Conservation (phyloP, 1,139 yeast genomes). For the Suhomyces bokatorum region DNA sequence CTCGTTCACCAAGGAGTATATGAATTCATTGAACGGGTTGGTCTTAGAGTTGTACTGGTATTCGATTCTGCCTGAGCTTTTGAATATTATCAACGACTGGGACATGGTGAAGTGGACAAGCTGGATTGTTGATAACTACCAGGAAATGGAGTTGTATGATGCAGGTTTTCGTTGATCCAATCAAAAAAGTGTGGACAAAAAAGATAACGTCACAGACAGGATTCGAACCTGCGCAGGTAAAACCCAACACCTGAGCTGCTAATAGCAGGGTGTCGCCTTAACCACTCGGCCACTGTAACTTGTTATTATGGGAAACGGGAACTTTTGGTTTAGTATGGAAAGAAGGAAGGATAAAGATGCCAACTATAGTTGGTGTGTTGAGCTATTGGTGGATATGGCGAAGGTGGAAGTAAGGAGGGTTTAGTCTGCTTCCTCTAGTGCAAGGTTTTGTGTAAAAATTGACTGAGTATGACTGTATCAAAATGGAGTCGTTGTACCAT, state of each 20-base stretch:
- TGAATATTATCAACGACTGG: slow-evolving; percentile 36
- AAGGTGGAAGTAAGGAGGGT: no score
- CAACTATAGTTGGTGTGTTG: no score
- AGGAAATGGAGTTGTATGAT: background rate
- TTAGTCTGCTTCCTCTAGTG: no score
- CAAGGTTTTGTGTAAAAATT: no score
- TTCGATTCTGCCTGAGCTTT: slow-evolving; percentile 38
- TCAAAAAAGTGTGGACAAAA: slow-evolving; percentile 23
- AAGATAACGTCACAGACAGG: slow-evolving; percentile 75
- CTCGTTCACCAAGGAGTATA: slow-evolving; percentile 41
- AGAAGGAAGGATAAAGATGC: no score
- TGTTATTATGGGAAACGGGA: background rate
- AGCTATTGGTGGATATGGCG: no score
- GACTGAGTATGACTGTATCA: no score
- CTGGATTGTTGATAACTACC: no score
- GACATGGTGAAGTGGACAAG: slow-evolving; percentile 18
- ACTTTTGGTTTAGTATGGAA: background rate
- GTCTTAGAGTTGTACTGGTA: slow-evolving; percentile 41
- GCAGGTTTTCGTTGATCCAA: slow-evolving; percentile 2
- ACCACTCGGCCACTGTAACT: slow-evolving; percentile 38
- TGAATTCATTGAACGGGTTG: slow-evolving; percentile 44
- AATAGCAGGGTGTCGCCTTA: slow-evolving; percentile 37
- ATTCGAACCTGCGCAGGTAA: slow-evolving; percentile 88
- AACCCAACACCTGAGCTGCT: slow-evolving; percentile 71
- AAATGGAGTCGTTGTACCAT: no score